Conservation (phyloP, 148 eudicot species). For the Chenopodium quinoa region DNA sequence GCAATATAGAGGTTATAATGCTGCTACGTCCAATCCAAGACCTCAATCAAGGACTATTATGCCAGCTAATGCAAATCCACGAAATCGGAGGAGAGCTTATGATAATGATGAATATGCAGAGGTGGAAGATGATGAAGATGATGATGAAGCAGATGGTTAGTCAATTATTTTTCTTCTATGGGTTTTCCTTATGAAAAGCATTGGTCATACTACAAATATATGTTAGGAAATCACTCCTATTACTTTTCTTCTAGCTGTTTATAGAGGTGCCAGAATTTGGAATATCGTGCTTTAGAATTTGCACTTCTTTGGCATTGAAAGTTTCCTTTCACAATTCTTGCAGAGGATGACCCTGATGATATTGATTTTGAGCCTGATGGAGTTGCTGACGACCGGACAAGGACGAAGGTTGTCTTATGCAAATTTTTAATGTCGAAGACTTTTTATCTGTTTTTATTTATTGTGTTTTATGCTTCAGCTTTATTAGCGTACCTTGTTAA, state of each 20-base stretch:
- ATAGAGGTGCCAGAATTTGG: not conserved
- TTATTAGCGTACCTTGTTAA: slow-evolving; percentile 1
- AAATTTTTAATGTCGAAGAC: not conserved
- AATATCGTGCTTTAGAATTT: not conserved
- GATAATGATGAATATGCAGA: slow-evolving; percentile 44
- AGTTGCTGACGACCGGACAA: slow-evolving; percentile 33
- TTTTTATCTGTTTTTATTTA: not conserved
- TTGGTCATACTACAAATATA: not conserved
- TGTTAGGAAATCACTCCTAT: not conserved
- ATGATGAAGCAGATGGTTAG: slow-evolving; percentile 53
- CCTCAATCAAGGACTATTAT: slow-evolving; percentile 36
- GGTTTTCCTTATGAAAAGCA: not conserved
- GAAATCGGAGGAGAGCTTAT: slow-evolving; percentile 40
- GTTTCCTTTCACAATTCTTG: slow-evolving; percentile 26
- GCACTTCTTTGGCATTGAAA: not conserved
- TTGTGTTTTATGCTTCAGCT: not conserved
- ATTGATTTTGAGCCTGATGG: slow-evolving; percentile 91
- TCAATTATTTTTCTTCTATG: not conserved
- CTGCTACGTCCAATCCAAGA: slow-evolving; percentile 38
- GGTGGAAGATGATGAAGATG: slow-evolving; percentile 44
- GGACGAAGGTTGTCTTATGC: slow-evolving; percentile 45
- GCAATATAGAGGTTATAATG: slow-evolving; percentile 42
- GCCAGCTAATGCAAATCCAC: slow-evolving; percentile 29
- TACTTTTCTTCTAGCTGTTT: not conserved
- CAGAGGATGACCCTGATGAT: slow-evolving; percentile 97